A percentile compares a stretch with the other conserved stretches of the same genome.
Conservation (phyloP, 306 rosid genomes). For the Rosa rugosa region DNA sequence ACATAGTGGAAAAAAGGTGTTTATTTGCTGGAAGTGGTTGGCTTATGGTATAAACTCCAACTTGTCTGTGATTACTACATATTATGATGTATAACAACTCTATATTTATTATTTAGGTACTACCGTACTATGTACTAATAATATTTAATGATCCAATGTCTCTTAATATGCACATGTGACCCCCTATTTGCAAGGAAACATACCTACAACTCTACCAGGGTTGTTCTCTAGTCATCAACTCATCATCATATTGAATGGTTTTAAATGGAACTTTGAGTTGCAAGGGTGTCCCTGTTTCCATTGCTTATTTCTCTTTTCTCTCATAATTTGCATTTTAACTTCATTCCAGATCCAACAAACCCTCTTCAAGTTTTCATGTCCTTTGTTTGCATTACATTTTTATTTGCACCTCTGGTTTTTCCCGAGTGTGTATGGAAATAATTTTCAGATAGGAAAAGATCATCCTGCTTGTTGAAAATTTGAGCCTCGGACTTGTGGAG, state of each 20-base stretch:
- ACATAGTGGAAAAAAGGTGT: background rate
- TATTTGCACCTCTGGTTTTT: background rate
- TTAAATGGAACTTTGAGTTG: background rate
- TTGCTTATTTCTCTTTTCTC: background rate
- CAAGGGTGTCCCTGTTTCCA: background rate
- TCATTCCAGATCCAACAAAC: background rate
- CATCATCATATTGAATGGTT: background rate
- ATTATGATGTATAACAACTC: background rate
- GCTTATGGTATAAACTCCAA: background rate
- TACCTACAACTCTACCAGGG: background rate
- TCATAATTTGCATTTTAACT: background rate
- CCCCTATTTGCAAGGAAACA: background rate
- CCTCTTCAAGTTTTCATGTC: background rate
- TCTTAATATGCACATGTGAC: background rate
- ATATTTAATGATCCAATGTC: background rate
- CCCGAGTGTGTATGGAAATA: background rate
- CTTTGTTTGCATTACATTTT: background rate
- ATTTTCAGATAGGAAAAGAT: background rate
- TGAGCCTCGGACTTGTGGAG: too few species aligned
- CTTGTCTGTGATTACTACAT: background rate
- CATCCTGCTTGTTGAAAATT: background rate
- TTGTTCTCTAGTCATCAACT: background rate
- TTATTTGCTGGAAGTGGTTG: slow-evolving; percentile 12
- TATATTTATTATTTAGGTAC: too few species aligned
- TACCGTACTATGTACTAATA: background rate